Base-by-base conservation (phyloP, 768 basidiomycete species). In the Auricularia heimuer region DNA sequence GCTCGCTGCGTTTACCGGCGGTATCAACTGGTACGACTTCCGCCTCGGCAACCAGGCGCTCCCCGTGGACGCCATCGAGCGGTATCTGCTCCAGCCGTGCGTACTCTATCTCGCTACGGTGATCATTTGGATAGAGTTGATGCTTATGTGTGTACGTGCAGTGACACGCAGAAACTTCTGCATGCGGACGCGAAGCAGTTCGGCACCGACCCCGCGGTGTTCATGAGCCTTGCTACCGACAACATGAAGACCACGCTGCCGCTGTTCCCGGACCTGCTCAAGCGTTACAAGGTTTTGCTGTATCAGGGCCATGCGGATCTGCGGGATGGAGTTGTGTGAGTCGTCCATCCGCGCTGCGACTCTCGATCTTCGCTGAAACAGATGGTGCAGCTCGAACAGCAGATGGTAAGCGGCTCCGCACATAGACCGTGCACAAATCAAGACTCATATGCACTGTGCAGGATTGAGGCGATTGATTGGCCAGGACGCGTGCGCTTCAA, bases 1-100 rank as follows among this genome's bases (percentile, higher is more conserved):
- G 56, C 56, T 60, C 24, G 21, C 56, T 29, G 56, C 18, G 34
- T 60, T 60, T 4, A 60, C 56, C 11, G 56, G 56, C 34, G 56
- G 56, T 7, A 33, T 60, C 56, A 60, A 60, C 56, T 60, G 56
- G 56, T 24, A 60, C 10, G 56, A 60, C 29, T 60, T 60, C 56
- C 56, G 56, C 11, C 34, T 60, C 11, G 56, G 56, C 24, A 60
- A 60, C 29, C 14, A 60, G 56, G 24, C 16, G 12, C 34, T 60
- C 34, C 34, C 34, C 1, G 34, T 35, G 8, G 24, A 60, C 21
- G 6, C 4, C 1, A 60, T 60, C 56, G 56, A 29, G 29, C 29
- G 34, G 24, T 60, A 29, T 29, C 56, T 60, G 11, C 56, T 60
- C 2, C 56, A 60, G 14, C 11, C 14, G 56, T 60, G 24, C 14